phyloP scores from a whole-genome alignment of 441 rosid species.

The Euphorbia schlechtendalii region DNA sequence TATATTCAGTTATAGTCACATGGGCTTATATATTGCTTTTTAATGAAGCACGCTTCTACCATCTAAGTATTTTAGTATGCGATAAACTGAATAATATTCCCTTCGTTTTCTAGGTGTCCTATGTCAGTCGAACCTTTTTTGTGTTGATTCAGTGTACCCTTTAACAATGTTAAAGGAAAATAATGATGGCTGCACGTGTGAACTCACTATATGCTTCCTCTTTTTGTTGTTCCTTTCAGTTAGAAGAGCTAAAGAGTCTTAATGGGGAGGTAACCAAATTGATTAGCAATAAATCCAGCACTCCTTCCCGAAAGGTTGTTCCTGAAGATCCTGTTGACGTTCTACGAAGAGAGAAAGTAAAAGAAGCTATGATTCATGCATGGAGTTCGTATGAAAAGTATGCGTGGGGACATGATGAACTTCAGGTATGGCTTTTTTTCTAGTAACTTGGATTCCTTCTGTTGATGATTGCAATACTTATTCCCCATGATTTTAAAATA shows the following conservation, averaged over 20 bases:
- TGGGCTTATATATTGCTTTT: not conserved
- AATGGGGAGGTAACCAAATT: conserved; percentile 25
- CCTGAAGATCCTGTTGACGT: conserved; percentile 52
- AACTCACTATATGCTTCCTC: not conserved
- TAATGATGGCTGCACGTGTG: not conserved
- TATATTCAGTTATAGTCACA: not conserved
- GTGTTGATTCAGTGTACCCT: not conserved
- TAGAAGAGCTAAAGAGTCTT: conserved; percentile 38
- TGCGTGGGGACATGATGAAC: conserved; percentile 99
- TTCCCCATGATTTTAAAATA: not conserved
- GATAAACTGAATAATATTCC: not conserved
- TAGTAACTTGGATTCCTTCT: not conserved
- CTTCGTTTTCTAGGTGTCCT: not conserved
- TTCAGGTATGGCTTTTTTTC: conserved; percentile 47
- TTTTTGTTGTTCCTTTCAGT: conserved; percentile 28
- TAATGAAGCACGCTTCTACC: not conserved
- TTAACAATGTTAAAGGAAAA: not conserved
- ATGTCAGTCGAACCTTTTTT: not conserved
- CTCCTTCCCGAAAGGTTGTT: conserved; percentile 22
- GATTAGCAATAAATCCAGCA: conserved; percentile 7
- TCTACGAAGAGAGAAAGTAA: conserved; percentile 75
- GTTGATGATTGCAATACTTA: not conserved
- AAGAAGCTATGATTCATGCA: conserved; percentile 96
- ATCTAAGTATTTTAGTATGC: not conserved
- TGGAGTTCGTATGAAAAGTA: conserved; percentile 95